These are phyloP conservation scores for Strobilomyces confusus DNA, from an alignment of 768 basidiomycete species.

Conservation along the genomic window DNA sequence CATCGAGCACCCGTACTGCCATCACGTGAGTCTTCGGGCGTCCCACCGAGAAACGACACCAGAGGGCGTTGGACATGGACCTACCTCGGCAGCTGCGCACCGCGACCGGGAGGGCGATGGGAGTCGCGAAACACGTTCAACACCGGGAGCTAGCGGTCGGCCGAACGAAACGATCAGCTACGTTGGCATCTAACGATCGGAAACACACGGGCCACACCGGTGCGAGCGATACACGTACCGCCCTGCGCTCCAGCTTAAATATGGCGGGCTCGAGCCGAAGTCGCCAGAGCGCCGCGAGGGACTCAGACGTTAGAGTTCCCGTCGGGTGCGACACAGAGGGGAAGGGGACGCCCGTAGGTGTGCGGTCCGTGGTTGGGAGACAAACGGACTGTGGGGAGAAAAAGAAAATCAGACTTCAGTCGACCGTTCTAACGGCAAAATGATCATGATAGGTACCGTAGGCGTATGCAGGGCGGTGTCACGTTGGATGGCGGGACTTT, in stretches of 20 bases:
- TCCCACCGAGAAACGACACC: not conserved
- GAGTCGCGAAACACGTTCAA: slow-evolving; percentile 16
- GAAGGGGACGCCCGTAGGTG: not conserved
- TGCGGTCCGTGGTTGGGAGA: not conserved
- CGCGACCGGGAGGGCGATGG: not conserved
- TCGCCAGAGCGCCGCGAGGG: slow-evolving; percentile 17
- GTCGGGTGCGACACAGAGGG: not conserved
- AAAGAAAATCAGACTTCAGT: not conserved
- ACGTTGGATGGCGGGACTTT: not conserved
- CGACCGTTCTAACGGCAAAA: not conserved
- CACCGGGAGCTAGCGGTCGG: slow-evolving; percentile 14
- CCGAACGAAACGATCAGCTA: not conserved
- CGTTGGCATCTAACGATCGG: not conserved
- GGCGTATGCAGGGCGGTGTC: not conserved
- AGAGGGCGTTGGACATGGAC: not conserved
- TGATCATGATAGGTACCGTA: not conserved
- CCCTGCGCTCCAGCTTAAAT: slow-evolving; percentile 21
- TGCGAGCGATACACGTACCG: slow-evolving; percentile 11
- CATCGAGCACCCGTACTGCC: not conserved
- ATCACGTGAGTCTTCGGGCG: not conserved
- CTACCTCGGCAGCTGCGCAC: slow-evolving; percentile 5
- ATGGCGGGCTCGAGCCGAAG: slow-evolving; percentile 17
- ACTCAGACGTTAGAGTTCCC: slow-evolving; percentile 3
- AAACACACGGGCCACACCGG: not conserved
- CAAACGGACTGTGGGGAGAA: not conserved